Conservation (phyloP, 208 protist genomes). For the Acanthamoeba sp. region DNA sequence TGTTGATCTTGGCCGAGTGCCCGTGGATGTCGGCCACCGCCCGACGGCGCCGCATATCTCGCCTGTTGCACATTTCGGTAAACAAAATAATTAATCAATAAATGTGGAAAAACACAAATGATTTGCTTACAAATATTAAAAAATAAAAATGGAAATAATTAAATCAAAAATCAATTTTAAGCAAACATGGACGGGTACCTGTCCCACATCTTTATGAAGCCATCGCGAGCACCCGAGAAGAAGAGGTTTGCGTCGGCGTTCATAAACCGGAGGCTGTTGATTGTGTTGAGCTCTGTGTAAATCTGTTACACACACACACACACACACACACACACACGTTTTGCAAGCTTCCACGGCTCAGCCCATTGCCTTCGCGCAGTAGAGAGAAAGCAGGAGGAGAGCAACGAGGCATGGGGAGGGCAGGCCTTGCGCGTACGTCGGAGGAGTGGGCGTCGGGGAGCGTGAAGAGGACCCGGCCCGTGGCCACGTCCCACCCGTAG, state of each 20-base stretch:
- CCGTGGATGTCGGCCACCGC: not conserved
- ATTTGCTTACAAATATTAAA: too few species aligned
- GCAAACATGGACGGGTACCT: not conserved
- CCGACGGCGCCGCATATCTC: not conserved
- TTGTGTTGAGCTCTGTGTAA: constrained; percentile 1
- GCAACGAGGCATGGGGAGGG: not conserved
- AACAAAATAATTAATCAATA: too few species aligned
- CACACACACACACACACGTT: not conserved
- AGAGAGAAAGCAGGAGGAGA: too few species aligned
- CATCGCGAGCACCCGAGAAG: not conserved
- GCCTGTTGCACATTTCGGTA: not conserved
- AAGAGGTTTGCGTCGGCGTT: not conserved
- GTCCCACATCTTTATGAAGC: constrained; percentile 8
- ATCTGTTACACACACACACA: not conserved
- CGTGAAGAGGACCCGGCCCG: not conserved
- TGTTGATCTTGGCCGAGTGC: not conserved
- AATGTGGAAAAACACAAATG: too few species aligned
- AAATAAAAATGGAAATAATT: too few species aligned
- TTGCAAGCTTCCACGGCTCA: too few species aligned
- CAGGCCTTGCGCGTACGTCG: not conserved
- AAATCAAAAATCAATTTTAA: too few species aligned
- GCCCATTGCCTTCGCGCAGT: too few species aligned
- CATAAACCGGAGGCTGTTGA: constrained; percentile 9
- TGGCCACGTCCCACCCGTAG: not conserved
- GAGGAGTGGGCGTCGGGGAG: not conserved